Evolutionary conservation across 73 alveolate genomes (phyloP).

Genomic region (Stentor coeruleus): DNA sequence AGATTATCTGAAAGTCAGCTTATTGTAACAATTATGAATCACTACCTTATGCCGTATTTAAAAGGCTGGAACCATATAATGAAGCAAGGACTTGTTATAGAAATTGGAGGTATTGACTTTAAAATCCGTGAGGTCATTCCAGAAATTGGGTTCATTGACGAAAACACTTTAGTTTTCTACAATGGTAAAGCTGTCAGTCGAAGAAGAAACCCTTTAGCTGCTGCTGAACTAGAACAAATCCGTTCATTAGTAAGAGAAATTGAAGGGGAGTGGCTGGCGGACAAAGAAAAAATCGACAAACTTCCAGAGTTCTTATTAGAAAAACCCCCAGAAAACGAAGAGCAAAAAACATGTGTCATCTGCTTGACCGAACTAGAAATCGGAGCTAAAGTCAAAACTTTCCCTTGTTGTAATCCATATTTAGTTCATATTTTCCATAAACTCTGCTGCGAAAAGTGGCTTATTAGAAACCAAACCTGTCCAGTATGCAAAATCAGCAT

Average conservation of each 20-base stretch:
- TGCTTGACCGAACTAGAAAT: slow-evolving; percentile 29
- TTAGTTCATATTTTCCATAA: slow-evolving; percentile 36
- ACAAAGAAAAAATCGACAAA: background rate
- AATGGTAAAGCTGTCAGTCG: slow-evolving; percentile 7
- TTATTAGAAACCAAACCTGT: slow-evolving; percentile 29
- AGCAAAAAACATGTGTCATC: slow-evolving; percentile 16
- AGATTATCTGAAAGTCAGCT: background rate
- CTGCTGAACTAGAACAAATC: background rate
- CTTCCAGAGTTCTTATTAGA: background rate
- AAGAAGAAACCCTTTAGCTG: background rate
- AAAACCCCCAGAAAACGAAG: background rate
- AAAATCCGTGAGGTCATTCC: slow-evolving; percentile 1
- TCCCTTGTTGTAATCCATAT: slow-evolving; percentile 27
- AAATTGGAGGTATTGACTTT: background rate
- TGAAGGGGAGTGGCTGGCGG: background rate
- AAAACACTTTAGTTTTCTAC: background rate
- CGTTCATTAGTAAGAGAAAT: background rate
- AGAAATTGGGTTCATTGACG: background rate
- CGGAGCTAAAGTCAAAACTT: slow-evolving; percentile 31
- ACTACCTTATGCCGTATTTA: slow-evolving; percentile 3
- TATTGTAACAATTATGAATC: background rate
- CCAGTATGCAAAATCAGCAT: slow-evolving; percentile 49
- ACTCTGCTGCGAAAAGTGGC: slow-evolving; percentile 39
- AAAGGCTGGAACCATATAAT: background rate
- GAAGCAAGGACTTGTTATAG: background rate